Conservation (phyloP, 495 filamentous ascomycete genomes). For the Aspergillus incahuasiensis region DNA sequence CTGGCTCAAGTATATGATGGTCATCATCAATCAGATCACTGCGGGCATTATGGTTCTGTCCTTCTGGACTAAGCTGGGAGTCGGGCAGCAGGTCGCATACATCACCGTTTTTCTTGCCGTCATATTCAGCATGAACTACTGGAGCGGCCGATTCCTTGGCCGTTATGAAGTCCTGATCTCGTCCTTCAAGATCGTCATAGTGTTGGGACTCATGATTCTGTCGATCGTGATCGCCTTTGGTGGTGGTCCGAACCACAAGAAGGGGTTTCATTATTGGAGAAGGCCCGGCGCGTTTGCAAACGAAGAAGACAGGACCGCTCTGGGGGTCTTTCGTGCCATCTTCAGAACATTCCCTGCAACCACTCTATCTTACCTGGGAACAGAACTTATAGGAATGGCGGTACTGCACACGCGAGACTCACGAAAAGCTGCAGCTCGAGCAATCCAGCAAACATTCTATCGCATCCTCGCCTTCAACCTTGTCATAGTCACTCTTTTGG, state of each 20-base stretch:
- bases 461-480: slow-evolving; percentile 78
- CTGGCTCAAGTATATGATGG: slow-evolving; percentile 65
- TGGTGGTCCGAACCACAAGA: slow-evolving; percentile 63
- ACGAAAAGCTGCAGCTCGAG: slow-evolving; percentile 63
- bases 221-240: slow-evolving; percentile 61
- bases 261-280: slow-evolving; percentile 71
- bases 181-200: slow-evolving; percentile 62
- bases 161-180: slow-evolving; percentile 51
- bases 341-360: slow-evolving; percentile 71
- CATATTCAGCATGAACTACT: slow-evolving; percentile 59
- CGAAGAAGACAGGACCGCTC: background rate
- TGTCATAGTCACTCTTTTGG: slow-evolving; percentile 43
- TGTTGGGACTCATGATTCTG: slow-evolving; percentile 62
- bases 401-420: slow-evolving; percentile 66
- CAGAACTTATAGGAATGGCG: slow-evolving; percentile 69
- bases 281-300: slow-evolving; percentile 32
- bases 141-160: slow-evolving; percentile 45
- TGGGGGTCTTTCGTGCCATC: slow-evolving; percentile 56
- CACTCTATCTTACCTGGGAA: slow-evolving; percentile 76
- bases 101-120: slow-evolving; percentile 62
- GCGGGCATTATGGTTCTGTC: slow-evolving; percentile 67
- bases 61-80: slow-evolving; percentile 56
- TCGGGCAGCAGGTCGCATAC: slow-evolving; percentile 69
- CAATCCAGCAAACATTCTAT: slow-evolving; percentile 73
- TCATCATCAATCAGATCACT: slow-evolving; percentile 74